Evolutionary conservation across 2,329 filamentous ascomycete genomes (phyloP).

Genomic region (Ophiostoma pallidulum): DNA sequence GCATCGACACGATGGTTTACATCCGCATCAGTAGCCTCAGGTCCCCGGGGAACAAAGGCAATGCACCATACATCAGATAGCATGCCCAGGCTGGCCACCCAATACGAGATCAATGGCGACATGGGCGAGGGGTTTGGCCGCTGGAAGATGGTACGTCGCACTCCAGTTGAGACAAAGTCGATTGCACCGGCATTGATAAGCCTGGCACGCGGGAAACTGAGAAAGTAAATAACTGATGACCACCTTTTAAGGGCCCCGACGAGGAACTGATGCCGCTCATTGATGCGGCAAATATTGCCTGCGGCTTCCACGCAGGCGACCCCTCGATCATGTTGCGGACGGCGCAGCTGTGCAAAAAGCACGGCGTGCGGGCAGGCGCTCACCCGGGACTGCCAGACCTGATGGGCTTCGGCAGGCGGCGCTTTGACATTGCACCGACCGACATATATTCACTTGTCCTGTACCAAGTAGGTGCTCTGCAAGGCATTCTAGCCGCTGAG

Average conservation of each 20-base stretch:
- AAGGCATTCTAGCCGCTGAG: conserved; percentile 49
- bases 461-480: conserved; percentile 55
- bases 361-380: conserved; percentile 48
- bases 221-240: conserved; percentile 5
- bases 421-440: conserved; percentile 48
- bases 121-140: conserved; percentile 39
- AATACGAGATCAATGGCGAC: conserved; percentile 37
- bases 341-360: conserved; percentile 46
- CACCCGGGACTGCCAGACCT: conserved; percentile 58
- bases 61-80: too few relatives aligned
- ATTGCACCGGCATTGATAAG: too few relatives aligned
- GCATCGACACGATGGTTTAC: too few relatives aligned
- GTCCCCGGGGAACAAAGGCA: too few relatives aligned
- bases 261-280: conserved; percentile 49
- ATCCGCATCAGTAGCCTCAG: too few relatives aligned
- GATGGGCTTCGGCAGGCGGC: conserved; percentile 53
- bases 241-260: conserved; percentile 46
- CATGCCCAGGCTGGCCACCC: too few relatives aligned
- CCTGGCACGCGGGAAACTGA: too few relatives aligned
- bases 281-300: conserved; percentile 51
- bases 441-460: conserved; percentile 48
- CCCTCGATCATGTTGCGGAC: conserved; percentile 56
- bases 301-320: conserved; percentile 50
- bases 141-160: conserved; percentile 22
- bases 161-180: too few relatives aligned